A percentile compares a stretch with the other conserved stretches of the same genome.
phyloP scores from a whole-genome alignment of 2,329 filamentous ascomycete species.

The Lachnellula occidentalis region DNA sequence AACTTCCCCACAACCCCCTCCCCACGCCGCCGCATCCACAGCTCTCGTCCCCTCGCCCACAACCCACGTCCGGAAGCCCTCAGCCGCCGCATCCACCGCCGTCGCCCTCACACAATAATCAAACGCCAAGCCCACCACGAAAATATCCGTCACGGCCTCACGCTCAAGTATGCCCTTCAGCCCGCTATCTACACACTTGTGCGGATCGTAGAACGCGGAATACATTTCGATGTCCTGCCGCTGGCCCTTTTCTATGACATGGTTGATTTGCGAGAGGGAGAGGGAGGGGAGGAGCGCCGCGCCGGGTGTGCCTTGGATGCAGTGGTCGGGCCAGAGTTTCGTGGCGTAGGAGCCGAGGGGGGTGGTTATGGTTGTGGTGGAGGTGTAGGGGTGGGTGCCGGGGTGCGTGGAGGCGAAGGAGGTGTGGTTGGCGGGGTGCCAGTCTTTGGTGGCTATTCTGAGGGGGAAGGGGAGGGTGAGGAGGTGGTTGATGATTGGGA shows the following conservation, averaged over 20 bases:
- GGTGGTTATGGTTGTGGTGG: slow-evolving; percentile 59
- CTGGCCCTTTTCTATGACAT: slow-evolving; percentile 72
- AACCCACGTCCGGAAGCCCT: slow-evolving; percentile 73
- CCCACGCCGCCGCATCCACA: slow-evolving; percentile 60
- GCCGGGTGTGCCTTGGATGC: slow-evolving; percentile 69
- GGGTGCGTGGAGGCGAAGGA: slow-evolving; percentile 83
- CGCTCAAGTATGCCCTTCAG: slow-evolving; percentile 53
- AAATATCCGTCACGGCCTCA: slow-evolving; percentile 68
- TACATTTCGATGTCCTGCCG: slow-evolving; percentile 83
- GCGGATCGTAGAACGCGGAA: slow-evolving; percentile 81
- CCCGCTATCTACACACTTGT: slow-evolving; percentile 57
- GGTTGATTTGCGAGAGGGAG: slow-evolving; percentile 51
- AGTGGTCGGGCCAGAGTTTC: slow-evolving; percentile 85
- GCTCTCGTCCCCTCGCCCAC: slow-evolving; percentile 73
- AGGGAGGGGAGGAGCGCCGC: slow-evolving; percentile 71
- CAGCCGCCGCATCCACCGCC: slow-evolving; percentile 68
- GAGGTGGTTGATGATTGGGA: slow-evolving; percentile 67
- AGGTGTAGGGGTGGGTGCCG: slow-evolving; percentile 61
- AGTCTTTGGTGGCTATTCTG: slow-evolving; percentile 87
- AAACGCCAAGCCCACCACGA: slow-evolving; percentile 76
- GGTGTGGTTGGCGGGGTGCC: slow-evolving; percentile 75
- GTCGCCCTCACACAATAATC: slow-evolving; percentile 87
- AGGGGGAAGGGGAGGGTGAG: slow-evolving; percentile 65
- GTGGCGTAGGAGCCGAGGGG: slow-evolving; percentile 61
- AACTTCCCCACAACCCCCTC: slow-evolving; percentile 46